Base-by-base conservation (phyloP, 352 stramenopile genomes). In the Phytophthora colocasiae region DNA sequence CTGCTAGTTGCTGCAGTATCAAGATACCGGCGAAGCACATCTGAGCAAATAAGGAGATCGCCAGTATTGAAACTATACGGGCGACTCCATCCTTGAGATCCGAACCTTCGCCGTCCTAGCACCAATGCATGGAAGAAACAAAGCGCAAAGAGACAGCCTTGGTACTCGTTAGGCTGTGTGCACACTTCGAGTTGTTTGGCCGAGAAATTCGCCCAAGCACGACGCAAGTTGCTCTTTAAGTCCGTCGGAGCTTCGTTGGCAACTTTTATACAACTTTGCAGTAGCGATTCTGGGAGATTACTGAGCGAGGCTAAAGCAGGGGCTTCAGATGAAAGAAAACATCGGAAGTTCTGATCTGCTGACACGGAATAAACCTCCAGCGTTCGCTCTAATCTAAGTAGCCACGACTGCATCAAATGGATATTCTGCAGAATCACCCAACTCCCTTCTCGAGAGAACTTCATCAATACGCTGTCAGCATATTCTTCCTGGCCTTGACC, bases 111-210 rank as follows among this genome's bases (percentile, higher is more conserved):
- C 9, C 95, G 77, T 27, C 94, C 95, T 34, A 98, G 79, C 1
- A 98, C 87, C 19, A 98, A 78, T 12, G 90, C 89, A 55, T 98
- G 95, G 75, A 98, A 98, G 78, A 97, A 98, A 71, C 95, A 98
- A 2, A 98, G 78, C 4, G 90, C 89, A 69, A 98, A 98, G 2
- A 98, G 66, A 60, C 95, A 98, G 10, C 86, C 90, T 68, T 98
- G 96, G 60, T 95, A 98, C 48, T 97, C 90, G 46, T 75, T 90
- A 6, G 85, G 77, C 53, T 96, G 81, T 9, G 83, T 58, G 56
- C 83, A 88, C 3, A 65, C 73, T 12, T 92, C 85, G 29, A 95
- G 76, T n/a, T 89, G 73, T 32, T 97, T 90, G 46, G 95, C 66
- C 3, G 77, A 88, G 43, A 96, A 94, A 44, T 82, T 76, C 1